These are phyloP conservation scores for Agaricus subrufescens DNA, from an alignment of 768 basidiomycete genomes.

Conservation along the genomic window DNA sequence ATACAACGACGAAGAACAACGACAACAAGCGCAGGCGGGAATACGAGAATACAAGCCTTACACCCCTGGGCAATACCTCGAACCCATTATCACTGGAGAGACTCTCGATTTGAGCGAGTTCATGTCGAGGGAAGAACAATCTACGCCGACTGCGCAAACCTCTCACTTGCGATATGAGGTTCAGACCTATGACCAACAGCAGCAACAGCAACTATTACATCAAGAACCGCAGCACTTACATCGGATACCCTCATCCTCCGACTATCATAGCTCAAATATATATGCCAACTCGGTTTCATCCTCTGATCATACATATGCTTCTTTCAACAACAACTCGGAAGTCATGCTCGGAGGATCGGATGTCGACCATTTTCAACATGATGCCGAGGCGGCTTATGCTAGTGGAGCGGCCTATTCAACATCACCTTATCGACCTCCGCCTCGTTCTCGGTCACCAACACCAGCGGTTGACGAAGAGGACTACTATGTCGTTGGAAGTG, in stretches of 20 bases:
- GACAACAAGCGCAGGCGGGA: conserved; percentile 12
- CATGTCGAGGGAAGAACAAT: conserved; percentile 14
- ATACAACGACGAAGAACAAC: conserved; percentile 13
- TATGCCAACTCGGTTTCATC: neutral
- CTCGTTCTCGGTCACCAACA: conserved; percentile 74
- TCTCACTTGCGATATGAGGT: neutral
- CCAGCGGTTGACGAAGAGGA: conserved; percentile 72
- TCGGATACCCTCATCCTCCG: conserved; percentile 18
- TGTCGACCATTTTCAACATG: conserved; percentile 58
- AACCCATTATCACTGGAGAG: conserved; percentile 62
- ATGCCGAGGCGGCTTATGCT: conserved; percentile 59
- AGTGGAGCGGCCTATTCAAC: conserved; percentile 50
- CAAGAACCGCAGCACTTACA: conserved; percentile 24
- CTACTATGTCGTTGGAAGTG: conserved; percentile 54
- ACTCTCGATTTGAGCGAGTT: conserved; percentile 47
- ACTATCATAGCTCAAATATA: conserved; percentile 1
- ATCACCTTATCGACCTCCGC: conserved; percentile 42
- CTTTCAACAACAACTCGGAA: conserved; percentile 24
- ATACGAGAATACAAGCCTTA: conserved; percentile 38
- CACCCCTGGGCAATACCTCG: conserved; percentile 56
- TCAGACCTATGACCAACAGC: conserved; percentile 10
- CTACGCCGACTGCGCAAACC: conserved; percentile 16
- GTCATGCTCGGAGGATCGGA: conserved; percentile 27
- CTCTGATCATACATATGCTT: conserved; percentile 22
- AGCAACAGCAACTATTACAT: no score